Base-by-base conservation (phyloP, 306 rosid genomes). In the Casuarina glauca region DNA sequence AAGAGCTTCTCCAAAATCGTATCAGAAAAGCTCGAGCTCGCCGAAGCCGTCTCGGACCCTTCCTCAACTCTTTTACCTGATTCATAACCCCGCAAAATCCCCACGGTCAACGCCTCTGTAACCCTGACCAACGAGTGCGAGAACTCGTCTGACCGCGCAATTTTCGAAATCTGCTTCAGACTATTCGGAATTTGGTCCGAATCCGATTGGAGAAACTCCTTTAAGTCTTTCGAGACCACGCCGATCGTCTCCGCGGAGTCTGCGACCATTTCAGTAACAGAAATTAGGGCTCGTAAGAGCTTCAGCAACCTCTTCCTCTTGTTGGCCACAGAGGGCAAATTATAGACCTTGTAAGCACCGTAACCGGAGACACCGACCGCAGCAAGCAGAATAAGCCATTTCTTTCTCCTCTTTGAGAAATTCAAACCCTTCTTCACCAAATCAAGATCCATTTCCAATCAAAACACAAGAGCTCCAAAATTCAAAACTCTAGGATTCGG, bases 181-280 rank as follows among this genome's bases (percentile, higher is more conserved):
- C 93, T 95, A 70, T 77, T 80, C 16, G 99, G 99, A 54, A 95
- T 86, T 85, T 89, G 83, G 16, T 95, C 96, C 0, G 94, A 91
- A 80, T 91, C 91, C 2, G 97, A 95, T 1, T 19, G 68, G 5
- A 95, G 82, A 77, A 89, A 95, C 1, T 77, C 89, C 74, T 88
- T 90, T 73, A 95, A 45, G 71, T 95, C 99, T 72, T 76, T 87
- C 13, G 91, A 86, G 78, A 92, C 63, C 15, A 86, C 39, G 7
- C 93, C 75, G 50, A 93, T 63, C 1, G 90, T 82, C 39, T 95
- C 91, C 0, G 97, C 87, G 19, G 97, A 93, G 58, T 87, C 88
- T 3, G 99, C 86, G 63, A 84, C 84, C 82, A 81, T 19, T 60
- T 95, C 96, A 1, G 88, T 88, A 1, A 86, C 49, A 45, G 97